Base-by-base conservation (phyloP, 768 basidiomycete genomes). In the Tremella fuciformis region DNA sequence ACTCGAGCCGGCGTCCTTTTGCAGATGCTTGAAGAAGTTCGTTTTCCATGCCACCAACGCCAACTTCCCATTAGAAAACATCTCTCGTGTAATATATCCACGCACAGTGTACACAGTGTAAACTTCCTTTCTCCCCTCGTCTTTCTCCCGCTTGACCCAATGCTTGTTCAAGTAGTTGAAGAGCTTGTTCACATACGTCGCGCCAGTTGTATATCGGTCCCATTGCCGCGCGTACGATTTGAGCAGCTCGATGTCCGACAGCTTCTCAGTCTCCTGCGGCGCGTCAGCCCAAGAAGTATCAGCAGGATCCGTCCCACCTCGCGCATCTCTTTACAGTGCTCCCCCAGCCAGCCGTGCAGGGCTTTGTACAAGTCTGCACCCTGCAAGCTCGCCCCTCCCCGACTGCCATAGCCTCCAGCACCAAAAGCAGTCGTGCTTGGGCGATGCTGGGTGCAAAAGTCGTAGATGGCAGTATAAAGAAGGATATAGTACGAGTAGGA, bases 141-240 rank as follows among this genome's bases (percentile, higher is more conserved):
- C 94, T 71, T 93, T 85, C 76, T 99, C 96, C 53, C 94, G 84
- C 80, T 93, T 94, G 44, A 99, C 94, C 96, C 96, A 99, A 78
- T 98, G 92, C 52, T 94, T 89, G 78, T 99, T 98, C 57, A 99
- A 83, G 79, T 98, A 98, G 1, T 91, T 93, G 81, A 98, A 98
- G 37, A 99, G 80, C 56, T 94, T 88, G 76, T 98, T 94, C 78
- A 97, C 91, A 75, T 96, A 98, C 73, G 89, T 91, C 1, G 94
- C 93, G 48, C 94, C 94, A 1, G 87, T 94, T 0, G 96, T 99
- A 79, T 97, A 98, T 44, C 92, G 83, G 69, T 89, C 88, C 96
- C 96, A 98, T 77, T 97, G 91, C 59, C 78, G 76, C 1, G 90
- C 91, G 73, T 98, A 99, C 75, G 89, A 97, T 63, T 86, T 85